phyloP scores from a whole-genome alignment of 495 filamentous ascomycete species.

The Aspergillus avenaceus region DNA sequence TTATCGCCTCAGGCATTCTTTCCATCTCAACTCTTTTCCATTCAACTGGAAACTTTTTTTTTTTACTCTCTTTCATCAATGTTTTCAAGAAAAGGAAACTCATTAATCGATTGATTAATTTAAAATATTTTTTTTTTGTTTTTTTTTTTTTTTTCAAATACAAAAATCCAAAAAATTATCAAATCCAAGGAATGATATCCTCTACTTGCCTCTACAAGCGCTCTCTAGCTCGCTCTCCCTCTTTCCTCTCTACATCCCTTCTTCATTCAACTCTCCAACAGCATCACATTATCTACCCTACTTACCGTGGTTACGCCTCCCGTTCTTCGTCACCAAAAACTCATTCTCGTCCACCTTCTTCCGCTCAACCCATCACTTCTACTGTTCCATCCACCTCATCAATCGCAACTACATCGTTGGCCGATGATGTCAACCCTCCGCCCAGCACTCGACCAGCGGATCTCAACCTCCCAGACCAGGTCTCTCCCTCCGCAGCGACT shows the following conservation, averaged over 20 bases:
- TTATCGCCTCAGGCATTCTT: too few relatives aligned
- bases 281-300: background rate
- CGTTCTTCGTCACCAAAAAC: constrained; percentile 15
- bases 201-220: constrained; percentile 4
- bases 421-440: constrained; percentile 35
- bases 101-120: too few relatives aligned
- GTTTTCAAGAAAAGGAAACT: too few relatives aligned
- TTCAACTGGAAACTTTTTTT: too few relatives aligned
- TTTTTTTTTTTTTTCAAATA: too few relatives aligned
- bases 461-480: constrained; percentile 22
- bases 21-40: too few relatives aligned
- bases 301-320: constrained; percentile 2
- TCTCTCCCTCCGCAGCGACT: constrained; percentile 16
- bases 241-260: background rate
- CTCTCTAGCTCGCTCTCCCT: constrained; percentile 1
- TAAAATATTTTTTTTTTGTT: too few relatives aligned
- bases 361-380: constrained; percentile 12
- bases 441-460: constrained; percentile 34
- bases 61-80: too few relatives aligned
- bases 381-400: constrained; percentile 11
- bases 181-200: constrained; percentile 9
- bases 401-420: constrained; percentile 10
- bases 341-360: constrained; percentile 18
- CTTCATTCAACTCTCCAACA: background rate
- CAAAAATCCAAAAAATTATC: too few relatives aligned